phyloP scores from a whole-genome alignment of 1,284 basidiomycete species.

The Fistulina hepatica region DNA sequence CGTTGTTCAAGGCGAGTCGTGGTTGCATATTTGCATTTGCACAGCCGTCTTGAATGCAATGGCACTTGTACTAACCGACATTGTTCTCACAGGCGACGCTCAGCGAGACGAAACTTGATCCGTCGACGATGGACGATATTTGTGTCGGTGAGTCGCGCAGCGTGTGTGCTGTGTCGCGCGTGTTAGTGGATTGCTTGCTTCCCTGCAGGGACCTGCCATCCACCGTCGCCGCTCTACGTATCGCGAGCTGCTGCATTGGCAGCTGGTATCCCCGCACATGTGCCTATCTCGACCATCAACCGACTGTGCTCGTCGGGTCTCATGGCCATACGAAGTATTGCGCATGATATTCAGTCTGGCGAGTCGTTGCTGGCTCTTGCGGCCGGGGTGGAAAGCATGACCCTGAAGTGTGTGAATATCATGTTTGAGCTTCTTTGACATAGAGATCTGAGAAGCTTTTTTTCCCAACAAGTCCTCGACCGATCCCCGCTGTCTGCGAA shows the following conservation, averaged over 20 bases:
- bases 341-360: slow-evolving; percentile 63
- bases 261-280: slow-evolving; percentile 68
- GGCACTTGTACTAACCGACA: background rate
- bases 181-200: background rate
- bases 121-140: slow-evolving; percentile 64
- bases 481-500: slow-evolving; percentile 62
- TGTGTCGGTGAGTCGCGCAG: slow-evolving; percentile 62
- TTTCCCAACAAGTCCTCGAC: slow-evolving; percentile 46
- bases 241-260: slow-evolving; percentile 72
- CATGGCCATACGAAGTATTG: slow-evolving; percentile 74
- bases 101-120: slow-evolving; percentile 32
- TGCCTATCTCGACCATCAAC: slow-evolving; percentile 75
- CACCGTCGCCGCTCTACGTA: slow-evolving; percentile 73
- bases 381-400: slow-evolving; percentile 80
- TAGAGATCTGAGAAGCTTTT: slow-evolving; percentile 5
- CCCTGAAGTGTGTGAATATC: slow-evolving; percentile 48
- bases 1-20: slow-evolving; percentile 50
- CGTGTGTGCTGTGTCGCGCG: background rate
- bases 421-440: slow-evolving; percentile 4
- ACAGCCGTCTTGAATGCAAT: background rate
- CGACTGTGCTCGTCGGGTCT: slow-evolving; percentile 78
- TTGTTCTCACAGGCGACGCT: slow-evolving; percentile 28
- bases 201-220: slow-evolving; percentile 63
- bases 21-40: slow-evolving; percentile 1
- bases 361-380: slow-evolving; percentile 71